phyloP scores from a whole-genome alignment of 75 land plant genomes.

The Pseudotsuga menziesii region DNA sequence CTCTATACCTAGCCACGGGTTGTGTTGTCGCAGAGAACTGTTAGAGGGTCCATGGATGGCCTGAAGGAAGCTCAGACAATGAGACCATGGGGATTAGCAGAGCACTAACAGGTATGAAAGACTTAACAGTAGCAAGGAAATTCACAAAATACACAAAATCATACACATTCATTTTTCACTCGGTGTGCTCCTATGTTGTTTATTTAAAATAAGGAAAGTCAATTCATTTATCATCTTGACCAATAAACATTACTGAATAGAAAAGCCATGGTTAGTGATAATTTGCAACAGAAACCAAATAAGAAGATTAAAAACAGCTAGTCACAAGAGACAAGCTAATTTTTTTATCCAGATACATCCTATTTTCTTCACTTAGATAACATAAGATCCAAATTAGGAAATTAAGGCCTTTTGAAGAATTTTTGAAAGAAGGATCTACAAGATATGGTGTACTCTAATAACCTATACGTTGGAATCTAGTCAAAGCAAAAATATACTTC shows the following conservation, averaged over 20 bases:
- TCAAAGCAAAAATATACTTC: too few relatives aligned
- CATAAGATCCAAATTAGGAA: too few relatives aligned
- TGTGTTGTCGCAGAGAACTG: slow-evolving; percentile 75
- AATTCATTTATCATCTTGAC: neutral
- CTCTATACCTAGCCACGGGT: slow-evolving; percentile 63
- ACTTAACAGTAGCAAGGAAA: too few relatives aligned
- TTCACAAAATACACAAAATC: slow-evolving; percentile 53
- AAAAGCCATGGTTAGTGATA: neutral
- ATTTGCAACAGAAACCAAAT: neutral
- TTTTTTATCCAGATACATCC: neutral
- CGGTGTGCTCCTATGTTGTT: too few relatives aligned
- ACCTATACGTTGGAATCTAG: too few relatives aligned
- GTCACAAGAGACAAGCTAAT: neutral
- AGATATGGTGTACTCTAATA: neutral
- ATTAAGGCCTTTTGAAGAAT: too few relatives aligned
- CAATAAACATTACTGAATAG: neutral
- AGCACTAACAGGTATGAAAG: too few relatives aligned
- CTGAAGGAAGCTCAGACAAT: too few relatives aligned
- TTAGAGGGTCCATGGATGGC: slow-evolving; percentile 65
- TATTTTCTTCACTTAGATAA: neutral
- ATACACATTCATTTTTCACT: slow-evolving; percentile 32
- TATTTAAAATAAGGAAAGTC: neutral
- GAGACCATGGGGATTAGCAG: too few relatives aligned
- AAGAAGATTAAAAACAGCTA: too few relatives aligned
- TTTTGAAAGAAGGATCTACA: neutral